A percentile compares a stretch with the other conserved stretches of the same genome.
Evolutionary conservation across 2,329 filamentous ascomycete genomes (phyloP).

Genomic region (Cladosporium halotolerans): DNA sequence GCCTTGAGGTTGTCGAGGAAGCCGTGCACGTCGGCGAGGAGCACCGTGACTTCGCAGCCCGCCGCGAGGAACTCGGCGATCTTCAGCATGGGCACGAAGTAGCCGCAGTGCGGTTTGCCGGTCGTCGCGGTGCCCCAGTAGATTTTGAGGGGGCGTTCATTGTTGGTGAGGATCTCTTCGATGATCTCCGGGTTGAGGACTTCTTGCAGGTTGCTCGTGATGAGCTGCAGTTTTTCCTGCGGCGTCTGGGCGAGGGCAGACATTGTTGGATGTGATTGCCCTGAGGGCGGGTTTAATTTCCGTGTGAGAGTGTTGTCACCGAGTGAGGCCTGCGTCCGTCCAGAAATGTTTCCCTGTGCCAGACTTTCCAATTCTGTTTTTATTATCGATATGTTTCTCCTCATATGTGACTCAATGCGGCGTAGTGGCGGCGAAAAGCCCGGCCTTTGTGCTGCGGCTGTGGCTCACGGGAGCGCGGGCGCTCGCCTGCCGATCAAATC

Average conservation of each 20-base stretch:
- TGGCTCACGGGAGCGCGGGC: not conserved
- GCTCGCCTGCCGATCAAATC: not conserved
- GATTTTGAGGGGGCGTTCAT: slow-evolving; percentile 66
- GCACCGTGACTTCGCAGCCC: slow-evolving; percentile 59
- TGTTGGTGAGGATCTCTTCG: slow-evolving; percentile 60
- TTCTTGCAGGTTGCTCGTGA: slow-evolving; percentile 75
- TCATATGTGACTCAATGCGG: slow-evolving; percentile 7
- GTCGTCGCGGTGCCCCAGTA: slow-evolving; percentile 90
- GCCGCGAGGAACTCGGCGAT: slow-evolving; percentile 81
- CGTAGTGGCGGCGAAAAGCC: not conserved
- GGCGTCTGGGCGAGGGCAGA: slow-evolving; percentile 16
- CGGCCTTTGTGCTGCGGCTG: not conserved
- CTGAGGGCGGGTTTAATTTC: not conserved
- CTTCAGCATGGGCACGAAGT: slow-evolving; percentile 84
- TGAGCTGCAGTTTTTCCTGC: slow-evolving; percentile 65
- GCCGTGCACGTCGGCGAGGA: slow-evolving; percentile 50
- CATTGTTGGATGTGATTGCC: not conserved
- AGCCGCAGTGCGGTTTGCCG: slow-evolving; percentile 81
- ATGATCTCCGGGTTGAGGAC: slow-evolving; percentile 79
- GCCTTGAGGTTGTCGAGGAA: slow-evolving; percentile 58
- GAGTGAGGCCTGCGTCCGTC: not conserved
- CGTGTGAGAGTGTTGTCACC: not conserved
- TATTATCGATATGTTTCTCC: slow-evolving; percentile 1
- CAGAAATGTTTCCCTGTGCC: not conserved
- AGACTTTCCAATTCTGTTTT: not conserved